phyloP scores from a whole-genome alignment of 176 grass and related monocot species.

The Lolium multiflorum region DNA sequence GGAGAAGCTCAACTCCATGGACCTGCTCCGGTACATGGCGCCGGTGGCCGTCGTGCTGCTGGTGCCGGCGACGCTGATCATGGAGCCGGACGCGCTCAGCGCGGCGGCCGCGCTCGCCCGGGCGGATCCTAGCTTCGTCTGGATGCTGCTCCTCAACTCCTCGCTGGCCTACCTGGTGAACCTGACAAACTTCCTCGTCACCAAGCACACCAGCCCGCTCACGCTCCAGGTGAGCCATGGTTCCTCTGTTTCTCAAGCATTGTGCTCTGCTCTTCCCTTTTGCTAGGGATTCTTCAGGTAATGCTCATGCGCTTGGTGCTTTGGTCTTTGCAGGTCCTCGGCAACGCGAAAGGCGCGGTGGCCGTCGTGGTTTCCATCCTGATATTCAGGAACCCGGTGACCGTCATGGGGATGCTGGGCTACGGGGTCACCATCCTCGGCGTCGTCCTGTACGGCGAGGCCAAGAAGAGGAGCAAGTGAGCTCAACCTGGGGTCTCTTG shows the following conservation, averaged over 20 bases:
- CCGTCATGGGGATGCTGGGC: conserved; percentile 67
- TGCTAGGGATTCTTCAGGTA: background rate
- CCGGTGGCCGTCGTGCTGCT: conserved; percentile 65
- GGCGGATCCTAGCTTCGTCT: conserved; percentile 63
- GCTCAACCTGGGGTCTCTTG: background rate
- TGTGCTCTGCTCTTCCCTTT: background rate
- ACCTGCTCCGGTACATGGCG: conserved; percentile 85
- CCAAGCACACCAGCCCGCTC: conserved; percentile 84
- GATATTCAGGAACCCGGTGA: conserved; percentile 69
- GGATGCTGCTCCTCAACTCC: conserved; percentile 72
- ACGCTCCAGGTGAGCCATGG: conserved; percentile 58
- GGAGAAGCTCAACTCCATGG: conserved; percentile 86
- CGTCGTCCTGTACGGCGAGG: conserved; percentile 60
- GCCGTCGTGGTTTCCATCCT: conserved; percentile 68
- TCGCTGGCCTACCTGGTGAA: conserved; percentile 72
- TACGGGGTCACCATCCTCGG: conserved; percentile 59
- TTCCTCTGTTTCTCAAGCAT: background rate
- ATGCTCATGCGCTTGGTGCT: background rate
- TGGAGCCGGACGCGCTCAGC: conserved; percentile 53
- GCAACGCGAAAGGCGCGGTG: conserved; percentile 63
- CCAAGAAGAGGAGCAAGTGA: conserved; percentile 74
- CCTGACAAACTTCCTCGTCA: conserved; percentile 84
- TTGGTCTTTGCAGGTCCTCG: conserved; percentile 54
- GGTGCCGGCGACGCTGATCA: conserved; percentile 60
- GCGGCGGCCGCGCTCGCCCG: conserved; percentile 40